Base-by-base conservation (phyloP, 768 basidiomycete species). In the Lactarius quietus region DNA sequence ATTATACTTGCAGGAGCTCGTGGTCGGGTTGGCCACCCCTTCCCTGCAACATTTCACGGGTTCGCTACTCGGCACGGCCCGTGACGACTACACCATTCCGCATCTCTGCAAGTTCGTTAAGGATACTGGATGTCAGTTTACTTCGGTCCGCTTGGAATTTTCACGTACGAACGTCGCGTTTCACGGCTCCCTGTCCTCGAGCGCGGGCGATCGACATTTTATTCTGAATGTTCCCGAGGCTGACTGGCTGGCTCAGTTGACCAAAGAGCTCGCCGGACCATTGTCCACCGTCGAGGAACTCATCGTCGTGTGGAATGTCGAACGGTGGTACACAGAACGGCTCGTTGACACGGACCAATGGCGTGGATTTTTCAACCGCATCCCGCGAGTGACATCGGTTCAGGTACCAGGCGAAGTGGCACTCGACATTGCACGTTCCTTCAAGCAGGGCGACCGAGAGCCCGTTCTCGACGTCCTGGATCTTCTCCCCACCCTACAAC, bases 11-110 rank as follows among this genome's bases (percentile, higher is more conserved):
- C 28, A 65, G 14, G 28, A 10, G 14, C 41, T 65, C 3, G 0
- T 60, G 26, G 39, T 35, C 5, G 53, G 39, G 26, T 36, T 64
- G 23, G 20, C 33, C 20, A 58, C 41, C 26, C 58, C 63, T 3
- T 64, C 57, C 17, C 33, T 64, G 12, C 52, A 45, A 20, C 14
- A 20, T 38, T 3, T 60, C n/a, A n/a, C n/a, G n/a, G 6, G 33
- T 9, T 3, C 38, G 8, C 0, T 0, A 0, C 43, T 45, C n/a
- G n/a, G 41, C 20, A 4, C 3, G 9, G 3, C n/a, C 6, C 1
- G n/a, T 1, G 1, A 5, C 14, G 6, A 7, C 2, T 6, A n/a
- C 26, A 9, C 59, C 6, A 10, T 48, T 36, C 28, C 35, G 20
- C 43, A 51, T 35, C n/a, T 65, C 28, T 3, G 41, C 26, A 29